These are phyloP conservation scores for Haplosporangium gracile DNA, from an alignment of 192 early-diverging fungal genomes.

Conservation along the genomic window DNA sequence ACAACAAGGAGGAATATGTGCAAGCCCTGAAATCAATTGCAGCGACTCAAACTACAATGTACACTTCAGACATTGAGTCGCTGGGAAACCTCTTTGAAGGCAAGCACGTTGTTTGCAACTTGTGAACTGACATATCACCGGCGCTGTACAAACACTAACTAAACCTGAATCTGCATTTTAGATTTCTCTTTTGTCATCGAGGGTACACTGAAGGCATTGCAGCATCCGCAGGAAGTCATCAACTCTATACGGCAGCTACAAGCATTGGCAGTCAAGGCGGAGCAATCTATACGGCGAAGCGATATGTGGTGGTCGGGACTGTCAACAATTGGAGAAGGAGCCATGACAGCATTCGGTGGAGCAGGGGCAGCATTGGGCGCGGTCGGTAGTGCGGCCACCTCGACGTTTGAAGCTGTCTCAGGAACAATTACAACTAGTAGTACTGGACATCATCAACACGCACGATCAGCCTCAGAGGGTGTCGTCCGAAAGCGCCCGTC, in stretches of 20 bases:
- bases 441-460: not conserved
- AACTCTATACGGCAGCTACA: conserved; percentile 39
- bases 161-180: not conserved
- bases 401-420: conserved; percentile 36
- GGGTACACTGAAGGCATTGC: conserved; percentile 40
- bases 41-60: conserved; percentile 41
- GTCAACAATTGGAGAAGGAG: conserved; percentile 37
- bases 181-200: conserved; percentile 57
- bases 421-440: conserved; percentile 4
- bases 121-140: too few relatives aligned
- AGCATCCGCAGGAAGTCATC: conserved; percentile 43
- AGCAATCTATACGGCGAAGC: conserved; percentile 39
- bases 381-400: conserved; percentile 29
- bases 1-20: conserved; percentile 28
- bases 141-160: not conserved
- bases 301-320: conserved; percentile 47
- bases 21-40: conserved; percentile 30
- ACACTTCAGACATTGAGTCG: conserved; percentile 49
- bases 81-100: conserved; percentile 54
- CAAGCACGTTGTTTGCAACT: not conserved
- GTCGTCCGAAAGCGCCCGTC: not conserved
- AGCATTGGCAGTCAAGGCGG: conserved; percentile 8
- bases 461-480: conserved; percentile 17
- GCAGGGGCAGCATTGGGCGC: conserved; percentile 41
- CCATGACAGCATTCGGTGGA: conserved; percentile 35